phyloP scores from a whole-genome alignment of 805 yeast genomes.

The Yamadazyma tumulicola region DNA sequence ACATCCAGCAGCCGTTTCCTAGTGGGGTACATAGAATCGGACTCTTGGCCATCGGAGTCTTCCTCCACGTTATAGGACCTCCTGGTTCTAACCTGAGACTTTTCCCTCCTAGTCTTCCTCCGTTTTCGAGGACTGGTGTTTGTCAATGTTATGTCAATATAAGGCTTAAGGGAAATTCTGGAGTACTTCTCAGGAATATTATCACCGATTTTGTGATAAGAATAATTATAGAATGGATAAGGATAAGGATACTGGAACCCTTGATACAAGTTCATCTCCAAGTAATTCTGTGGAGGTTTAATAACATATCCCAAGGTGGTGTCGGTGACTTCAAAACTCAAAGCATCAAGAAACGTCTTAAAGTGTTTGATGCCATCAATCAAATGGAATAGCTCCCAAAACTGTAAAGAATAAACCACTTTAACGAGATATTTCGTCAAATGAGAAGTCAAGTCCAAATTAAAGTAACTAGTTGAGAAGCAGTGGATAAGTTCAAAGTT shows the following conservation, averaged over 20 bases:
- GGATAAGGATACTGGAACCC: constrained; percentile 45
- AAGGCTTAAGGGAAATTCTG: constrained; percentile 28
- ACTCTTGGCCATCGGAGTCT: not conserved
- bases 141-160: constrained; percentile 31
- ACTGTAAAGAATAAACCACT: constrained; percentile 34
- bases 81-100: no score
- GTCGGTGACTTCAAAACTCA: constrained; percentile 31
- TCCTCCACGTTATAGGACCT: not conserved
- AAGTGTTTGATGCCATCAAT: constrained; percentile 29
- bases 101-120: not conserved
- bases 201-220: constrained; percentile 36
- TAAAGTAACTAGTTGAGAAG: constrained; percentile 33
- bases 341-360: constrained; percentile 29
- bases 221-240: constrained; percentile 43
- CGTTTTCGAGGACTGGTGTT: constrained; percentile 6
- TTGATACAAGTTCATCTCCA: constrained; percentile 31
- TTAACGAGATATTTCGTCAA: constrained; percentile 39
- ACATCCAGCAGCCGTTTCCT: no score
- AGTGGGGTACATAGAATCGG: not conserved
- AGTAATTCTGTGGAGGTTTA: constrained; percentile 37
- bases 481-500: constrained; percentile 28
- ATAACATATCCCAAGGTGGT: constrained; percentile 38
- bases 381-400: constrained; percentile 44
- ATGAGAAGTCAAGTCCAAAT: constrained; percentile 35
- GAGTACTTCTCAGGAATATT: constrained; percentile 23